Base-by-base conservation (phyloP, 148 eudicot species). In the Chenopodium formosanum region DNA sequence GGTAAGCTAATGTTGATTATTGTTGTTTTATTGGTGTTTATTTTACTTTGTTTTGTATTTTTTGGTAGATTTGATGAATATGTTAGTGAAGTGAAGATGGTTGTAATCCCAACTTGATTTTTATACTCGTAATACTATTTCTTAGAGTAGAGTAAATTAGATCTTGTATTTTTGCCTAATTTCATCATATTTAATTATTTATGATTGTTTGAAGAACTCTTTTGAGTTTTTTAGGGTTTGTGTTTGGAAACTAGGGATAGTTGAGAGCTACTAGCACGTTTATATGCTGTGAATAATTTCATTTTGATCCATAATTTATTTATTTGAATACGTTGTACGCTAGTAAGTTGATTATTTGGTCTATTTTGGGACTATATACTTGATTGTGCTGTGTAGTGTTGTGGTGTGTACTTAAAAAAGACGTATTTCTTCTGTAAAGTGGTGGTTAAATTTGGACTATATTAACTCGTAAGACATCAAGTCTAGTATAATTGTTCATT, bases 71-170 rank as follows among this genome's bases (percentile, higher is more conserved):
- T 76, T 68, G 73, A 40, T 50, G 67, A 20, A 25, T 9, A 23
- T 56, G 70, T 4, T 0, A 53, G 74, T 8, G 75, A 63, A 14
- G 66, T 17, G 16, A 44, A 53, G 4, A 46, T 66, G 31, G 29
- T 23, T 66, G 13, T 78, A 40, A 2, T 37, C 12, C 73, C 81
- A 16, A 83, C 81, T 32, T 83, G 75, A 81, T 69, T 12, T 62
- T 7, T 20, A 17, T 17, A 13, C 17, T 62, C 22, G 1, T 62
- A 2, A 0, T 62, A 3, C 0, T 60, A 4, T 19, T 53, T 13
- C 14, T 53, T 53, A 13, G 60, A 4, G 25, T 62, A 62, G 25
- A 62, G 22, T 20, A 48, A 48, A 48, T 48, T 7, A 53, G 4
- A 53, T 53, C 20, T 4, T 53, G 20, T 16, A 53, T 14, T 14